Conservation (phyloP, 108 stramenopile genomes). For the Fistulifera pelliculosa region DNA sequence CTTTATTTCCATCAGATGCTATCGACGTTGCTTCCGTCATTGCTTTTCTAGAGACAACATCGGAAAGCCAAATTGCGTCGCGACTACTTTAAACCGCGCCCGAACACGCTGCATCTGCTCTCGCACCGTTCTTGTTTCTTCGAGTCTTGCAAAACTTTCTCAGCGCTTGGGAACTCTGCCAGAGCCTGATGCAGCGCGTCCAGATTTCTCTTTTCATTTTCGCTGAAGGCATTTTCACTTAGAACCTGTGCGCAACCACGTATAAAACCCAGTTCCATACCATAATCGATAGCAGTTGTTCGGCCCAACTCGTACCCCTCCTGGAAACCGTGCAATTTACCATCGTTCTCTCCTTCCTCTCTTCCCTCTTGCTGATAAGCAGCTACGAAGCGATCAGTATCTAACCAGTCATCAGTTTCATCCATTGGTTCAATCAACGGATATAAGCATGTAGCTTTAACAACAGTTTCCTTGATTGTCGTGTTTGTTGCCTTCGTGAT, state of each 20-base stretch:
- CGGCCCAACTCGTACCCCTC: slow-evolving; percentile 29
- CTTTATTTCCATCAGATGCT: too few relatives aligned
- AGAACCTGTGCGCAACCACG: slow-evolving; percentile 10
- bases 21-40: slow-evolving; percentile 16
- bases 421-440: too few relatives aligned
- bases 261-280: slow-evolving; percentile 39
- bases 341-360: slow-evolving; percentile 27
- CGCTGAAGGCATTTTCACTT: background rate
- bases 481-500: too few relatives aligned
- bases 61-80: slow-evolving; percentile 23
- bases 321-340: slow-evolving; percentile 20
- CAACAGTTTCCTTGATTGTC: too few relatives aligned
- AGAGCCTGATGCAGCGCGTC: slow-evolving; percentile 1
- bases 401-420: slow-evolving; percentile 3
- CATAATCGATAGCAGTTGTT: slow-evolving; percentile 30
- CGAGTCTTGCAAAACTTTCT: slow-evolving; percentile 4
- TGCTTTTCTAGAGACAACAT: slow-evolving; percentile 21
- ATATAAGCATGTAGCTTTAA: too few relatives aligned
- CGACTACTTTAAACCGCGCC: slow-evolving; percentile 34
- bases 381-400: slow-evolving; percentile 5
- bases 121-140: slow-evolving; percentile 1
- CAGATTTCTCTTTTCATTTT: background rate
- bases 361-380: slow-evolving; percentile 14
- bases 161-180: slow-evolving; percentile 2
- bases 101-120: slow-evolving; percentile 31